Base-by-base conservation (phyloP, 2,329 filamentous ascomycete genomes). In the Fusarium aywerte region DNA sequence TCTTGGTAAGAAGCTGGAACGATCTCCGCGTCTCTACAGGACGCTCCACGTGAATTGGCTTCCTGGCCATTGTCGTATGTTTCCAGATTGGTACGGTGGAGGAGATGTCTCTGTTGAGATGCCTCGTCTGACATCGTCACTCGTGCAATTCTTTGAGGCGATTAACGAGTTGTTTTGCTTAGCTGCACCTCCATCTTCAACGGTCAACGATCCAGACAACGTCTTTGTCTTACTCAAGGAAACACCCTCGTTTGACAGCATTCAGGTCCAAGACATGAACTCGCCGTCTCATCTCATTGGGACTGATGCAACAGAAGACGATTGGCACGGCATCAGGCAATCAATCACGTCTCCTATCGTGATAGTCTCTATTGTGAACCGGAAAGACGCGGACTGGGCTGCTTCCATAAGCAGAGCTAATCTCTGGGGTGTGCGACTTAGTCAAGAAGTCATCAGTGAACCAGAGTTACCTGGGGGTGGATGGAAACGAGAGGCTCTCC, bases 241-340 rank as follows among this genome's bases (percentile, higher is more conserved):
- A 8, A 15, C 42, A 8, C 36, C 55, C 1, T 54, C 51, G 12
- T 44, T 21, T 7, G 31, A 43, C 8, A 27, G 20, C 9, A n/a
- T 20, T 9, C 25, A 40, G 7, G n/a, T 32, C 4, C 39, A 43
- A 23, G 23, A 55, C 25, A 48, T 51, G 16, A 62, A 69, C 7
- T 60, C 29, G 1, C 58, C 61, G 5, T 61, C 51, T 7, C 72
- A 68, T 13, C 31, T 76, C 7, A 42, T 76, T 7, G 50, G 38
- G 0, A 62, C 63, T 1, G 12, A 50, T 2, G 62, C 70, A 4
- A 67, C 51, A 2, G 59, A 74, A 3, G 47, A 56, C 1, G 71
- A 74, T 9, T 76, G 74, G 74, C 62, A 58, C 23, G 27, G 27
- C 5, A 67, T 76, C 15, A 71, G 74, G 13, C 45, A 56, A 3